These are phyloP conservation scores for Alternaria ethzedia DNA, from an alignment of 2,329 filamentous ascomycete genomes.

Conservation along the genomic window DNA sequence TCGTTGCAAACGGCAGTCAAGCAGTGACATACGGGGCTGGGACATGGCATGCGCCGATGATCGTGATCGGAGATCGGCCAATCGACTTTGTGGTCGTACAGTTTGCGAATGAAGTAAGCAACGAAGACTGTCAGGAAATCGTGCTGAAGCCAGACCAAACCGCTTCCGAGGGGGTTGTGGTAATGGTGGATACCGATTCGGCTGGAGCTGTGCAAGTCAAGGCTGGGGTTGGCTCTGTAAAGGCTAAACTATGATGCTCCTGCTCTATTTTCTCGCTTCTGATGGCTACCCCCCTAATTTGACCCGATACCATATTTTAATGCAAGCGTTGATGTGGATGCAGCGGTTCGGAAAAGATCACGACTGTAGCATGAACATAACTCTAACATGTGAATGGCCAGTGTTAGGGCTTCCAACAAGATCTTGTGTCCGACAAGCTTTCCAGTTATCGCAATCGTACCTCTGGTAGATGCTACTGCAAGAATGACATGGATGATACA, in stretches of 20 bases:
- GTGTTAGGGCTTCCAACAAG: background rate
- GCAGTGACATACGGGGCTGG: constrained; percentile 91
- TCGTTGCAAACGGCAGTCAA: constrained; percentile 77
- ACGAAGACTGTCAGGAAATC: constrained; percentile 90
- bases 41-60: constrained; percentile 98
- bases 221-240: constrained; percentile 42
- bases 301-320: background rate
- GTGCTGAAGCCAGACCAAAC: constrained; percentile 45
- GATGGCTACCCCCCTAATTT: background rate
- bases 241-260: constrained; percentile 32
- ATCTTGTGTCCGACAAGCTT: background rate
- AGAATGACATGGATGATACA: background rate
- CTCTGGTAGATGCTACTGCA: background rate
- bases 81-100: constrained; percentile 86
- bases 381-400: background rate
- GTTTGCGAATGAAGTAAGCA: constrained; percentile 79
- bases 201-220: constrained; percentile 44
- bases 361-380: background rate
- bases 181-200: constrained; percentile 41
- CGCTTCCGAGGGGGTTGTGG: constrained; percentile 43
- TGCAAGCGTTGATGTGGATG: background rate
- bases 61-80: constrained; percentile 72
- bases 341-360: background rate
- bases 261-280: background rate
- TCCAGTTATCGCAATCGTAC: background rate